Base-by-base conservation (phyloP, 2,329 filamentous ascomycete species). In the Aphanoascus verrucosus region DNA sequence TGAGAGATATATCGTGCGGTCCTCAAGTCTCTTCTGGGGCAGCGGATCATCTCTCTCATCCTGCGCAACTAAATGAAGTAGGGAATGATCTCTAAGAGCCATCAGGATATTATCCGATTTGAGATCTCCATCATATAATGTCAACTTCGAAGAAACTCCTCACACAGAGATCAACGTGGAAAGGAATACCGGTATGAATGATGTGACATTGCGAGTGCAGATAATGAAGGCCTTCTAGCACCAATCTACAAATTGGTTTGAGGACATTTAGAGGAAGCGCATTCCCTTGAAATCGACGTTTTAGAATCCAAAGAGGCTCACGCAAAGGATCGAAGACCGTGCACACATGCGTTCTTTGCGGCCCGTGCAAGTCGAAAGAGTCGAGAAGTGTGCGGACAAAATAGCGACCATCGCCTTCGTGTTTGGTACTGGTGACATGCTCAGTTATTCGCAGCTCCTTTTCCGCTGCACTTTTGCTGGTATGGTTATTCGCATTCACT, bases 21-120 rank as follows among this genome's bases (percentile, higher is more conserved):
- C 56, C 0, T 35, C 12, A 55, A 65, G 63, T 49, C 44, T 28
- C 52, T 69, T 69, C 43, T 63, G 60, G 14, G 65, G 61, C 2
- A 64, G 56, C 3, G 63, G 64, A 44, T 61, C 55, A 31, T 65
- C 54, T 23, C 57, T 55, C 53, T 68, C 63, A 43, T 63, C 57
- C 49, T 57, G 52, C n/a, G 62, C 61, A 58, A 62, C 11, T 41
- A 5, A 11, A 11, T 15, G 54, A 1, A 64, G 50, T 17, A 59
- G 38, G 8, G 59, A 62, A 17, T 51, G 56, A 44, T 66, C 61
- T 35, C 62, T 62, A 0, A 69, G 45, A 31, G 56, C 56, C 41
- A 69, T 56, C 51, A 73, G 62, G 20, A 73, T 70, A 52, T 73
- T 73, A 53, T 71, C 67, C 0, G 69, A 63, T 47, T 73, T 73